A percentile compares a stretch with the other conserved stretches of the same genome.
phyloP scores from a whole-genome alignment of 164 flowering plant genomes.

The Vitis amurensis region DNA sequence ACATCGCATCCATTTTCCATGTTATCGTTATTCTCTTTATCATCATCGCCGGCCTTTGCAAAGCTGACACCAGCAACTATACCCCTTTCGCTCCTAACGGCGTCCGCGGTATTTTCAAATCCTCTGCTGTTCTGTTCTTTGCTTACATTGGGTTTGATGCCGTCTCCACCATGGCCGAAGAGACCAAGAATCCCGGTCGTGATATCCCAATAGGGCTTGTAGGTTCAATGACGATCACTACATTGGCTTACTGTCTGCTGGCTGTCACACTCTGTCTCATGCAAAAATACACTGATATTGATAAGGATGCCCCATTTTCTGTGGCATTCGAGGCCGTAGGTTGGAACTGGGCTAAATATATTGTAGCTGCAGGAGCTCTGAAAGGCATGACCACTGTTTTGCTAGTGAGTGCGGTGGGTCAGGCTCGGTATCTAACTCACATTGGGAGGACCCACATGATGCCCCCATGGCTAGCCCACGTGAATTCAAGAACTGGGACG shows the following conservation, averaged over 20 bases:
- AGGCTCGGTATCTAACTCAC: conserved; percentile 80
- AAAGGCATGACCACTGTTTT: conserved; percentile 75
- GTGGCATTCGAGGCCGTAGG: conserved; percentile 57
- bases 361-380: conserved; percentile 64
- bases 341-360: conserved; percentile 61
- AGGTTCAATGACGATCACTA: conserved; percentile 45
- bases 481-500: conserved; percentile 52
- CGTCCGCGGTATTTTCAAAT: conserved; percentile 41
- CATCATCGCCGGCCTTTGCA: conserved; percentile 43
- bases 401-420: conserved; percentile 59
- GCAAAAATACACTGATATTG: conserved; percentile 35
- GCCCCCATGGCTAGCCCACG: conserved; percentile 66
- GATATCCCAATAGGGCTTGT: conserved; percentile 64
- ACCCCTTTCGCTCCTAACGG: conserved; percentile 42
- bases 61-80: conserved; percentile 46
- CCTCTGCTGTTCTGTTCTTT: conserved; percentile 58
- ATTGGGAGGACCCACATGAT: conserved; percentile 76
- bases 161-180: conserved; percentile 62
- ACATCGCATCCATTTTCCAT: conserved; percentile 47
- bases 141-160: conserved; percentile 65
- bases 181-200: conserved; percentile 51
- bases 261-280: conserved; percentile 50
- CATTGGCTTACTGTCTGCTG: conserved; percentile 29
- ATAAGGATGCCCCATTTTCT: conserved; percentile 54
- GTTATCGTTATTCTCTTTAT: conserved; percentile 51